phyloP scores from a whole-genome alignment of 805 yeast species.

The Suhomyces canberraensis region DNA sequence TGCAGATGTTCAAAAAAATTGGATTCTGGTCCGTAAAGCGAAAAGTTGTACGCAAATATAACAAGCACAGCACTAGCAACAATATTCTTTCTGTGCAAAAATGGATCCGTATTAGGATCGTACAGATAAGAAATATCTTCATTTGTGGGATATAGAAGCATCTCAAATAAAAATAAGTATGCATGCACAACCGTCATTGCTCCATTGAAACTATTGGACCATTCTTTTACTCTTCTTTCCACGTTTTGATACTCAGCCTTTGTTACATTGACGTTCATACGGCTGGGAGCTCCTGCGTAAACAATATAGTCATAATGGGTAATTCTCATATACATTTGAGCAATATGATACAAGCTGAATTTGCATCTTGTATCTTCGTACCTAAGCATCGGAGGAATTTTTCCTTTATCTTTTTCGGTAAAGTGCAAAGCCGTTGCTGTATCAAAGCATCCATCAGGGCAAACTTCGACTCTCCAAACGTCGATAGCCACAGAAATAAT shows the following conservation, averaged over 20 bases:
- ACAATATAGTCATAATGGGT: constrained; percentile 29
- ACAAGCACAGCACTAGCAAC: constrained; percentile 41
- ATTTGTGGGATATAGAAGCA: constrained; percentile 55
- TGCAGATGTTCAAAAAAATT: constrained; percentile 20
- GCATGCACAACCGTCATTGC: constrained; percentile 53
- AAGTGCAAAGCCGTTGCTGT: constrained; percentile 13
- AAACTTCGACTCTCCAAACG: constrained; percentile 25
- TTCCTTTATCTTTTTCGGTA: constrained; percentile 6
- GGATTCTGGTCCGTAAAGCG: constrained; percentile 46
- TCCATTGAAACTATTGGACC: constrained; percentile 9
- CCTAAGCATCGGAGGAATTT: constrained; percentile 19
- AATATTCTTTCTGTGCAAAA: constrained; percentile 37
- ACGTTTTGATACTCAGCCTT: constrained; percentile 6
- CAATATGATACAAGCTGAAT: constrained; percentile 24
- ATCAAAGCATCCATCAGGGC: constrained; percentile 18
- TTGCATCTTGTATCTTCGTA: constrained; percentile 23
- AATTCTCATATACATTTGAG: constrained; percentile 26
- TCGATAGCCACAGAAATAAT: constrained; percentile 27
- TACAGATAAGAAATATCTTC: constrained; percentile 44
- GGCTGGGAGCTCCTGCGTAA: constrained; percentile 29
- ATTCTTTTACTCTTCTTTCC: constrained; percentile 8
- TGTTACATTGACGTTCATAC: constrained; percentile 17
- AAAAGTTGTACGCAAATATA: constrained; percentile 52
- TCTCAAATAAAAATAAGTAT: constrained; percentile 57
- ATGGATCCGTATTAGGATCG: constrained; percentile 50